A percentile compares a stretch with the other conserved stretches of the same genome.
Evolutionary conservation across 2,329 filamentous ascomycete genomes (phyloP).

Genomic region (Bipolaris oryzae): DNA sequence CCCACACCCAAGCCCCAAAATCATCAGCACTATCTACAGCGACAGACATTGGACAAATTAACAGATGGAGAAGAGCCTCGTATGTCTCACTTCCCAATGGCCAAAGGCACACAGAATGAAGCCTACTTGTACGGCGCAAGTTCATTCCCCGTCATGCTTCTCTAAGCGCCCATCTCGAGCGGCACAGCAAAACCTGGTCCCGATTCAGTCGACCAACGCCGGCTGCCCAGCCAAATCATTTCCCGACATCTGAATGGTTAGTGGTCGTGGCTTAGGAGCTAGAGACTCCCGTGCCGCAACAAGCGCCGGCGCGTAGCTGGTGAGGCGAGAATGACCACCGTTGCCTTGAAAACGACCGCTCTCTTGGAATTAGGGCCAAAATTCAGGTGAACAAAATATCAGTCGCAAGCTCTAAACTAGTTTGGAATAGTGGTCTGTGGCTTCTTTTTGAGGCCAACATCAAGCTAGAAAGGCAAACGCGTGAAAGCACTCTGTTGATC

Average conservation of each 20-base stretch:
- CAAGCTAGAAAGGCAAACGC: constrained; percentile 8
- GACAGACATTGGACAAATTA: background rate
- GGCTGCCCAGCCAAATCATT: constrained; percentile 1
- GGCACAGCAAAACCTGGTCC: constrained; percentile 9
- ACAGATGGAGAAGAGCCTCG: background rate
- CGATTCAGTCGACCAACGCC: constrained; percentile 5
- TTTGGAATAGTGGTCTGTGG: constrained; percentile 4
- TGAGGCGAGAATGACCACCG: constrained; percentile 10
- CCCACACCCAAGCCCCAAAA: background rate
- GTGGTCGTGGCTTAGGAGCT: constrained; percentile 7
- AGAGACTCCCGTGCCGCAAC: constrained; percentile 7
- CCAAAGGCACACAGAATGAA: constrained; percentile 2
- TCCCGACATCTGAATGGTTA: background rate
- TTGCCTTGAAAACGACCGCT: constrained; percentile 15
- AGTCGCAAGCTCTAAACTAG: constrained; percentile 3
- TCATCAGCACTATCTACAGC: background rate
- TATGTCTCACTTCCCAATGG: constrained; percentile 12
- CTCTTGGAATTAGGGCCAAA: constrained; percentile 15
- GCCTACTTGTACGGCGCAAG: constrained; percentile 11
- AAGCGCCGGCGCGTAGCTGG: constrained; percentile 14
- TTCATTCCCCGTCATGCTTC: constrained; percentile 8
- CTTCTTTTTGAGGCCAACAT: constrained; percentile 5
- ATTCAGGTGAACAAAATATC: constrained; percentile 5
- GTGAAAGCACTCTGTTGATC: background rate
- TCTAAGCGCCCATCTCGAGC: constrained; percentile 13